A percentile compares a stretch with the other conserved stretches of the same genome.
These are phyloP conservation scores for Pholiota conissans DNA, from an alignment of 768 basidiomycete species.

Conservation along the genomic window DNA sequence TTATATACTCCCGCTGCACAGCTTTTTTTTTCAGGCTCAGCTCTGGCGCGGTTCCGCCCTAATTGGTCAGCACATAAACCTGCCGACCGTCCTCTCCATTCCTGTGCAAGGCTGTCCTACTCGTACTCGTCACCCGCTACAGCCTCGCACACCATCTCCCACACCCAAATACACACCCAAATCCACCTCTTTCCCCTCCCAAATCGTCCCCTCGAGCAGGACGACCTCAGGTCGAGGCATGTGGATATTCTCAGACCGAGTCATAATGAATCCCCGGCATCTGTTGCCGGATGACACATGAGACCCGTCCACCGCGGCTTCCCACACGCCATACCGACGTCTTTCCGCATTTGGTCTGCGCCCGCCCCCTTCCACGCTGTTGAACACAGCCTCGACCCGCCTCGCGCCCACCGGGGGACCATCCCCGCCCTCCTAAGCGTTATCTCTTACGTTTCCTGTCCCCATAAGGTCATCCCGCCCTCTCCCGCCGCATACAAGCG, in stretches of 20 bases:
- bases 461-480: conserved; percentile 1
- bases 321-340: conserved; percentile 21
- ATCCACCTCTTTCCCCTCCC: not conserved
- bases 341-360: conserved; percentile 12
- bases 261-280: conserved; percentile 24
- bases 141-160: too few relatives aligned
- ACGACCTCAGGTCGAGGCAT: not conserved
- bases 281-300: conserved; percentile 16
- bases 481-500: not conserved
- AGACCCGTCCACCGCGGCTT: conserved; percentile 25
- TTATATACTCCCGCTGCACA: conserved; percentile 25
- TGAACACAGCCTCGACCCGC: conserved; percentile 14
- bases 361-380: conserved; percentile 15
- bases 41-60: conserved; percentile 16
- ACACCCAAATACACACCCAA: not conserved
- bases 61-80: conserved; percentile 6
- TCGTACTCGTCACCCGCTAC: not conserved
- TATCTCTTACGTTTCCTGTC: not conserved
- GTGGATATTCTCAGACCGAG: conserved; percentile 27
- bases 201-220: not conserved
- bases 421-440: not conserved
- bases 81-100: conserved; percentile 1
- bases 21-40: conserved; percentile 25
- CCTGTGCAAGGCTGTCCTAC: conserved; percentile 9
- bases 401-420: conserved; percentile 10